Base-by-base conservation (phyloP, 2,329 filamentous ascomycete species). In the Aaosphaeria arxii region DNA sequence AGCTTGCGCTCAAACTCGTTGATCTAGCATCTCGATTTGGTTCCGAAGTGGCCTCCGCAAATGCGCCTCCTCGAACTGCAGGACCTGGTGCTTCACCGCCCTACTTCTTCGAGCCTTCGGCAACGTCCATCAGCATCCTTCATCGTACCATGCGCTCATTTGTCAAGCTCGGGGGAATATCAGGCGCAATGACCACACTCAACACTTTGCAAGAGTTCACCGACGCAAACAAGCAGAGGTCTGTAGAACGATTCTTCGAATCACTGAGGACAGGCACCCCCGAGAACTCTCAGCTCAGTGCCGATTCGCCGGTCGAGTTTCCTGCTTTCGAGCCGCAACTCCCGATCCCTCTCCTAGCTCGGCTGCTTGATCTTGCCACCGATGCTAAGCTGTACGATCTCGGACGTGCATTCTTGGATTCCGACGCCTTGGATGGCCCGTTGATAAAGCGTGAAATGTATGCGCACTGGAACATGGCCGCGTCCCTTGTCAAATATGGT, bases 401-500 rank as follows among this genome's bases (percentile, higher is more conserved):
- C 45, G 80, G 77, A 4, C 70, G 74, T 31, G 82, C 77, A 75
- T 64, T 85, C 9, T 64, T 84, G 1, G 74, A 76, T 46, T 76
- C 74, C 1, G 57, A 73, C 7, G 79, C 81, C 52, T 53, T 79
- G 11, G 79, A 83, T 54, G 79, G 78, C 0, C 78, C 80, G n/a
- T 51, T 78, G 3, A 79, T 84, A 28, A 64, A 73, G 24, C 55
- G 60, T 9, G 57, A 60, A 17, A 53, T 74, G 29, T 83, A 81
- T 54, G 58, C 58, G 3, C 66, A 80, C 51, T 73, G 73, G 30
- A 66, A 67, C 42, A 66, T 85, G 28, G 72, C 76, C 3, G 75
- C 80, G 9, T 74, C 79, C 1, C 66, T 85, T 30, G 70, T 83
- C 32, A 74, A 77, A 13, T 83, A 81, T 55, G 81, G 80, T 5